A percentile compares a stretch with the other conserved stretches of the same genome.
These are phyloP conservation scores for Lactifluus hygrophoroides DNA, from an alignment of 768 basidiomycete species.

Conservation along the genomic window DNA sequence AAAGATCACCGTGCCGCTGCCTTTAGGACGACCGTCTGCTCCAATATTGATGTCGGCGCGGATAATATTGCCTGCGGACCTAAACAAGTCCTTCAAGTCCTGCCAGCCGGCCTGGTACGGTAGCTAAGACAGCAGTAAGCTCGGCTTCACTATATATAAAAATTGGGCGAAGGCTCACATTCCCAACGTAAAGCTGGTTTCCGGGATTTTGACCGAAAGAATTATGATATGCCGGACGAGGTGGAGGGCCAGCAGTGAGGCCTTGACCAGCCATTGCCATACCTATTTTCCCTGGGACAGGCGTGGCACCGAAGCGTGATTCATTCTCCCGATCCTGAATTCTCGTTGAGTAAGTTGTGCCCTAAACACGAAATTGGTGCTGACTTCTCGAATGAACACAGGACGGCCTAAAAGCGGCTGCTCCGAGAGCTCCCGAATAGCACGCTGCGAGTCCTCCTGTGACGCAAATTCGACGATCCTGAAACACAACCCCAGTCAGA, in stretches of 20 bases:
- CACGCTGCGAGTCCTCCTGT: constrained; percentile 81
- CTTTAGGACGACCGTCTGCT: constrained; percentile 87
- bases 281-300: constrained; percentile 93
- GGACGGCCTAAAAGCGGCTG: constrained; percentile 85
- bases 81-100: constrained; percentile 95
- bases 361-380: constrained; percentile 20
- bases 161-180: constrained; percentile 45
- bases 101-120: constrained; percentile 99
- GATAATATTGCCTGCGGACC: constrained; percentile 89
- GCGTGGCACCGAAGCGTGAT: constrained; percentile 90
- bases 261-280: constrained; percentile 95
- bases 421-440: constrained; percentile 87
- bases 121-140: constrained; percentile 41
- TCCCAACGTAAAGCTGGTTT: constrained; percentile 88
- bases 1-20: constrained; percentile 96
- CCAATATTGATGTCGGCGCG: constrained; percentile 94
- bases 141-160: background rate
- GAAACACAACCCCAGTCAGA: constrained; percentile 17
- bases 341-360: background rate
- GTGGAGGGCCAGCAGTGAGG: constrained; percentile 67
- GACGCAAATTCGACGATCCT: constrained; percentile 95
- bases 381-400: constrained; percentile 93
- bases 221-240: constrained; percentile 76
- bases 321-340: constrained; percentile 90
- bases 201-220: constrained; percentile 70